Percentiles rank a stretch among this genome's conserved stretches.
Conservation (phyloP, 495 filamentous ascomycete genomes). For the Daldinia decipiens region DNA sequence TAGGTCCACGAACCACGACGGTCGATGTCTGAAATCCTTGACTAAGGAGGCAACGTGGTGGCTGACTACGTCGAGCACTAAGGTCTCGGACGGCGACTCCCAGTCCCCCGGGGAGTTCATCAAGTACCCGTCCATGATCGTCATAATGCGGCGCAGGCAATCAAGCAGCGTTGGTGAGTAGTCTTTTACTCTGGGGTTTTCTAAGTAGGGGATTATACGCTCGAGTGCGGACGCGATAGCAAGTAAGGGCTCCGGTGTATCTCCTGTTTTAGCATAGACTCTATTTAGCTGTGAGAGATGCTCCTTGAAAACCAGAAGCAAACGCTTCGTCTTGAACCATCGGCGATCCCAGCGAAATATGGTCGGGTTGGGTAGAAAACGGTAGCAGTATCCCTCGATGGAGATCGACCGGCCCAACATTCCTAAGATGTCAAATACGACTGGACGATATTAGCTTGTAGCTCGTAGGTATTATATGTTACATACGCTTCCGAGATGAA, state of each 20-base stretch:
- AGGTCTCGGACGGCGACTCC: slow-evolving; percentile 13
- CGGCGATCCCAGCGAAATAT: slow-evolving; percentile 58
- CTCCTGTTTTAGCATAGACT: neutral
- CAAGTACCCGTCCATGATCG: slow-evolving; percentile 44
- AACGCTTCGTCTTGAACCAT: slow-evolving; percentile 49
- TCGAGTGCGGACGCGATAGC: slow-evolving; percentile 14
- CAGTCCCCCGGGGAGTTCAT: neutral
- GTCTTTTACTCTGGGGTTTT: neutral
- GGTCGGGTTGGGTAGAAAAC: slow-evolving; percentile 62
- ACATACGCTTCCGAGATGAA: neutral
- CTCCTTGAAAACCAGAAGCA: slow-evolving; percentile 49
- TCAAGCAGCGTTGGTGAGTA: slow-evolving; percentile 47
- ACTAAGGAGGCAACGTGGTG: slow-evolving; percentile 21
- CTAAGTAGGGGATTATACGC: slow-evolving; percentile 2
- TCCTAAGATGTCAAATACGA: slow-evolving; percentile 62
- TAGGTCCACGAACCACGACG: slow-evolving; percentile 13
- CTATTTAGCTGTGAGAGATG: slow-evolving; percentile 31
- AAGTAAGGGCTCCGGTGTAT: slow-evolving; percentile 10
- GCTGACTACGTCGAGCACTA: slow-evolving; percentile 19
- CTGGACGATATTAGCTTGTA: slow-evolving; percentile 43
- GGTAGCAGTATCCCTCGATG: slow-evolving; percentile 53
- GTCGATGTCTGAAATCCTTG: slow-evolving; percentile 1
- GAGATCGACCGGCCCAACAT: slow-evolving; percentile 61
- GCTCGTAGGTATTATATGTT: neutral
- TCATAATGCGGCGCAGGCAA: slow-evolving; percentile 51